Base-by-base conservation (phyloP, 305 asterid species). In the Euphrasia arctica region DNA sequence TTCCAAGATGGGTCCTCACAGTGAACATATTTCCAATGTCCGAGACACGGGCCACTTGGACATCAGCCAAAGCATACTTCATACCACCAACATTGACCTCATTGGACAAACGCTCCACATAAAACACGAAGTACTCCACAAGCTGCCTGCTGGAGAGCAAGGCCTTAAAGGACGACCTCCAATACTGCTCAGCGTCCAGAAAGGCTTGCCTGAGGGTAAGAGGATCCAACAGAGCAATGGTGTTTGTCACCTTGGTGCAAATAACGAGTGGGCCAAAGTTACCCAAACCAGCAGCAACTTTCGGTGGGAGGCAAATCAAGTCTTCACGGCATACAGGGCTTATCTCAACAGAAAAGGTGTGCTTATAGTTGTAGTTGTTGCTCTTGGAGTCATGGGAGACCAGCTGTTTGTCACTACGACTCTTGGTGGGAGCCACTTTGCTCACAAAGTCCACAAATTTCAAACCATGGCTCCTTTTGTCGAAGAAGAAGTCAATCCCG, bases 281-380 rank as follows among this genome's bases (percentile, higher is more conserved):
- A 12, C 62, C 62, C 62, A 58, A 32, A 34, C 62, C 41, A 7
- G 3, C 27, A 1, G 47, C 62, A 34, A 58, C 47, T 58, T 58
- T 58, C 3, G 48, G 62, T 0, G 62, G 62, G 27, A 58, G 62
- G 27, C 62, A 58, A 13, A 58, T 58, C 22, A 58, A 34, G 11
- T 85, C 91, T 68, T 85, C 91, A 32, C 88, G 91, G 31, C 86
- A 85, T 50, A 85, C 55, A 1, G 91, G 91, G 29, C 83, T 64
- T 29, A 85, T 80, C 49, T 80, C 87, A 5, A 78, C 87, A 0
- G 87, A 78, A 42, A 80, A 80, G 2, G 86, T 80, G 72, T 70
- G 69, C 71, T 75, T 80, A 31, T 78, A 83, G 59, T 80, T 76
- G 65, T 70, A 79, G 11, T 51, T 71, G 47, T 73, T 83, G 77